Percentiles rank a stretch among this genome's conserved stretches.
Conservation (phyloP, 352 stramenopile species). For the Globisporangium mamillatum region DNA sequence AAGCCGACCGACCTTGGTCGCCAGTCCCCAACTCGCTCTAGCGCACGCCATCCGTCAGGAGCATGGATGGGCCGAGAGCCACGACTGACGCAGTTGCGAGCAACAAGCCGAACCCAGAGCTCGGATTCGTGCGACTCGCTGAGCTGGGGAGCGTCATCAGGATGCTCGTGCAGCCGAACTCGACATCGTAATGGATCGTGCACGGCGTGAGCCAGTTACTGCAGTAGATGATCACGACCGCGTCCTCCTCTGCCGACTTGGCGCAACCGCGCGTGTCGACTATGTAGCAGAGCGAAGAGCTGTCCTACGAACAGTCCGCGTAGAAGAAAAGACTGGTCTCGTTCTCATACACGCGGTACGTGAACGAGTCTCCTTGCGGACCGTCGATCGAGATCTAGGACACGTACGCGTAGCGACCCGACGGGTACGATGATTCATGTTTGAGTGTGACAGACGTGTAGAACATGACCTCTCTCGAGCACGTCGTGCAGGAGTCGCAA, state of each 20-base stretch:
- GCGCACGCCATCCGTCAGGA: background rate
- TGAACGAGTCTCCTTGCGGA: background rate
- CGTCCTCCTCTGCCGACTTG: background rate
- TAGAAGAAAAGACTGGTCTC: background rate
- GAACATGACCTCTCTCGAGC: background rate
- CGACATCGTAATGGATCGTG: background rate
- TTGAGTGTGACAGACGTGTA: background rate
- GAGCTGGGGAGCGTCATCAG: background rate
- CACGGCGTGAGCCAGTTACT: background rate
- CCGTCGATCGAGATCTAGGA: background rate
- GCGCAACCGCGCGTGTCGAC: background rate
- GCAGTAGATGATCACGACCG: background rate
- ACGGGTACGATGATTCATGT: background rate
- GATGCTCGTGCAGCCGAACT: background rate
- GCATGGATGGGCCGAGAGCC: background rate
- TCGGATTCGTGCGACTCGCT: background rate
- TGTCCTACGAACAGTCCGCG: background rate
- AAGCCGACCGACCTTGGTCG: too few species aligned
- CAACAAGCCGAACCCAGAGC: background rate
- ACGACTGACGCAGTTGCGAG: background rate
- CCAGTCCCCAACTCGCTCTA: background rate
- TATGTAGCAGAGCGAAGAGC: background rate
- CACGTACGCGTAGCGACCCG: background rate
- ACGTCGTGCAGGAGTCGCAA: background rate
- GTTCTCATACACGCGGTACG: background rate